phyloP scores from a whole-genome alignment of 768 basidiomycete species.

The Suillus lakei region DNA sequence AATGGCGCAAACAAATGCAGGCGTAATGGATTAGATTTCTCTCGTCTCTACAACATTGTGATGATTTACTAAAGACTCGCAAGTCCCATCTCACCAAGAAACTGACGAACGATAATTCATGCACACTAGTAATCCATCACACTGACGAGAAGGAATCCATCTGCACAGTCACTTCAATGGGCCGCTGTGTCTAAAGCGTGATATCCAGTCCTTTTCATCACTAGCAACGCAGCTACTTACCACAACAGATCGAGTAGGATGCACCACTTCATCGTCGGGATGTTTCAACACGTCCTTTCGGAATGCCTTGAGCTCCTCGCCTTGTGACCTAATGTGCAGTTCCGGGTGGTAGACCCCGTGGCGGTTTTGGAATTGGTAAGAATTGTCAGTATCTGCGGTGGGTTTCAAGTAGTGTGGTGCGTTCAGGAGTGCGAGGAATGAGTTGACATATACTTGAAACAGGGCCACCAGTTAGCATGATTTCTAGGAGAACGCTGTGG shows the following conservation, averaged over 20 bases:
- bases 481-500: neutral
- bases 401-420: neutral
- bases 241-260: neutral
- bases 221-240: neutral
- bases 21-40: too few relatives aligned
- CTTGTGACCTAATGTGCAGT: neutral
- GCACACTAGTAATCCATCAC: neutral
- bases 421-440: neutral
- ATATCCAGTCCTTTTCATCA: neutral
- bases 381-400: neutral
- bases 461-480: neutral
- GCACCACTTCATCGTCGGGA: neutral
- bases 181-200: neutral
- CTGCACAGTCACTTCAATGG: neutral
- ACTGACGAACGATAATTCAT: neutral
- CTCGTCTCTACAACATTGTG: too few relatives aligned
- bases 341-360: neutral
- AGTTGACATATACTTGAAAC: constrained; percentile 5
- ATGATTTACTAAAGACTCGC: too few relatives aligned
- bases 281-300: neutral
- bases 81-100: neutral
- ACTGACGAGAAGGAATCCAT: neutral
- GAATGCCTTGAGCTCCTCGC: neutral
- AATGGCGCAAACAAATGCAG: too few relatives aligned
- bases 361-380: neutral